Evolutionary conservation across 1,139 yeast genomes (phyloP).

Genomic region (Saccharomyces pastorianus): DNA sequence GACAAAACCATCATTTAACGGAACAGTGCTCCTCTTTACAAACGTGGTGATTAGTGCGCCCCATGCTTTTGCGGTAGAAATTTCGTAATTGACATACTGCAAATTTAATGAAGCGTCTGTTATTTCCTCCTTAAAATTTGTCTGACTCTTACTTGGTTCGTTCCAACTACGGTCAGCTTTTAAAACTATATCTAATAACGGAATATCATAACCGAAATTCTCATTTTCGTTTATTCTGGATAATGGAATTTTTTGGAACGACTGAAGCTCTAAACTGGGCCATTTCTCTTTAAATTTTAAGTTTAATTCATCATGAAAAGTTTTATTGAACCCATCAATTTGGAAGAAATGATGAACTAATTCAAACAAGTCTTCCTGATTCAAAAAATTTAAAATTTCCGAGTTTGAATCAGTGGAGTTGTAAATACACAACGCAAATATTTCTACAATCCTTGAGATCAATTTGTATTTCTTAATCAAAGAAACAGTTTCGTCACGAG

Average conservation of each 20-base stretch:
- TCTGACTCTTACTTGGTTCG: constrained; percentile 22
- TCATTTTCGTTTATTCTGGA: constrained; percentile 41
- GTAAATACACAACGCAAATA: constrained; percentile 64
- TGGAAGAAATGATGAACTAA: constrained; percentile 33
- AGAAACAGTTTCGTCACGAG: constrained; percentile 29
- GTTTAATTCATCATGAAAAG: constrained; percentile 41
- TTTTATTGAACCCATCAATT: constrained; percentile 37
- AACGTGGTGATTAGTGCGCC: constrained; percentile 69
- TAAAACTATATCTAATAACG: constrained; percentile 55
- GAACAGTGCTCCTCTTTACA: constrained; percentile 33
- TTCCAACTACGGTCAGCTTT: constrained; percentile 44
- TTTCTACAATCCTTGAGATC: constrained; percentile 62
- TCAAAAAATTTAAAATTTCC: constrained; percentile 41
- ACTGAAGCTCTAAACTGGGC: constrained; percentile 34
- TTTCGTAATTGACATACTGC: constrained; percentile 61
- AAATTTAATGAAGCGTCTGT: constrained; percentile 54
- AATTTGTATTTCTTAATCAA: constrained; percentile 50
- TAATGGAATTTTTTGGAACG: constrained; percentile 45
- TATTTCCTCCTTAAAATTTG: constrained; percentile 44
- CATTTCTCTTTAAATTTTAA: constrained; percentile 43
- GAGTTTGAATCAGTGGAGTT: constrained; percentile 43
- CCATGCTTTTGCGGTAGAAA: constrained; percentile 62
- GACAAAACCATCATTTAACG: constrained; percentile 36
- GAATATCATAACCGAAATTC: constrained; percentile 51
- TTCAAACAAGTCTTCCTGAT: constrained; percentile 34